These are phyloP conservation scores for Piromyces sp. DNA, from an alignment of 192 early-diverging fungal genomes.

Conservation along the genomic window DNA sequence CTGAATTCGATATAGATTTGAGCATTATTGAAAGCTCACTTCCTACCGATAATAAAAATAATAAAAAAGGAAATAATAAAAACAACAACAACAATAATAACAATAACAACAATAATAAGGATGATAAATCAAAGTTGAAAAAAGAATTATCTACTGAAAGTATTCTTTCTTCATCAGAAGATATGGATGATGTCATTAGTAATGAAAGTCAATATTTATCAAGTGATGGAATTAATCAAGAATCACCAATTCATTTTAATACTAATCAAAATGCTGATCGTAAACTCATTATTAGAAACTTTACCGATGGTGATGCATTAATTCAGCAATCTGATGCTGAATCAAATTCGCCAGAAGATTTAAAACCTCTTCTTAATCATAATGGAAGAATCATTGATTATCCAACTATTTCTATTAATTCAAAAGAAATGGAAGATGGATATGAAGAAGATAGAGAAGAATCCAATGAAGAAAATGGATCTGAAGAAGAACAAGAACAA, in stretches of 20 bases:
- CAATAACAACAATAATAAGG: neutral
- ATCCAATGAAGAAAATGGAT: too few relatives aligned
- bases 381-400: neutral
- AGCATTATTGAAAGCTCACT: neutral
- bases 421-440: neutral
- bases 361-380: neutral
- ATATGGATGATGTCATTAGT: neutral
- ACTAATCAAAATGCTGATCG: neutral
- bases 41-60: neutral
- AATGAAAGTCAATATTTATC: neutral
- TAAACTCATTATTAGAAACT: neutral
- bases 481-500: neutral
- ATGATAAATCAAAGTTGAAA: neutral
- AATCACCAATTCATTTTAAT: neutral
- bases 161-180: neutral
- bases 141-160: neutral
- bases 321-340: neutral
- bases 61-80: neutral
- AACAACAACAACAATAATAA: neutral
- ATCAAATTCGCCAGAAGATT: neutral
- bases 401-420: neutral
- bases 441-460: neutral
- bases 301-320: neutral
- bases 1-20: constrained; percentile 15
- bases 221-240: neutral